Conservation (phyloP, 2,329 filamentous ascomycete genomes). For the Verticillium albo-atrum region DNA sequence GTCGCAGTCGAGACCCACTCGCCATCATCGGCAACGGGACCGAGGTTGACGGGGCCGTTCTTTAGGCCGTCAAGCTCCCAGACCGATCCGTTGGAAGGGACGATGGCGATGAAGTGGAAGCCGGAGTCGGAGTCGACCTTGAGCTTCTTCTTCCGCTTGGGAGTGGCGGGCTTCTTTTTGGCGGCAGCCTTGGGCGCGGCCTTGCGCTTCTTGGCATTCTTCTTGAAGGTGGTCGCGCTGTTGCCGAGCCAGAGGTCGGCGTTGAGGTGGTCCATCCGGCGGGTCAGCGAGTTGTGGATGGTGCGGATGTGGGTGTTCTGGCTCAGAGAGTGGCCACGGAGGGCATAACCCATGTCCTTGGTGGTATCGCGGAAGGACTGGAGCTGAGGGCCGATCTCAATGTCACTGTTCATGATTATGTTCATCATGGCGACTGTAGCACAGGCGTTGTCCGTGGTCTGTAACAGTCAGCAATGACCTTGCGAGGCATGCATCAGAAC, state of each 20-base stretch:
- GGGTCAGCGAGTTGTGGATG: constrained; percentile 83
- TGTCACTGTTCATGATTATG: constrained; percentile 78
- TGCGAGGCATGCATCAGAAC: not conserved
- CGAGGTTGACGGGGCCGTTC: constrained; percentile 62
- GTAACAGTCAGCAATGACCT: not conserved
- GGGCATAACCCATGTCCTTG: constrained; percentile 59
- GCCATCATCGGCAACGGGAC: constrained; percentile 18
- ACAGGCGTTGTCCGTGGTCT: constrained; percentile 81
- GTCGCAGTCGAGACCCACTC: constrained; percentile 66
- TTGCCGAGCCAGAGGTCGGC: constrained; percentile 63
- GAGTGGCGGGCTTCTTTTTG: constrained; percentile 28
- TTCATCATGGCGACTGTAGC: constrained; percentile 91
- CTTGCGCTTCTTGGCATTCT: constrained; percentile 21
- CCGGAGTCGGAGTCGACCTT: constrained; percentile 53
- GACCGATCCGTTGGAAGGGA: constrained; percentile 67
- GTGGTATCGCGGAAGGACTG: constrained; percentile 71
- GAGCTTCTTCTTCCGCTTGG: constrained; percentile 35
- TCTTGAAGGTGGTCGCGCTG: constrained; percentile 39
- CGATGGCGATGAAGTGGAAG: constrained; percentile 87
- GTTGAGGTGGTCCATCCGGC: constrained; percentile 72
- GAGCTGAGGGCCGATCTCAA: constrained; percentile 68
- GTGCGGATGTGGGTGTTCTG: constrained; percentile 71
- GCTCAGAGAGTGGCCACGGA: constrained; percentile 72
- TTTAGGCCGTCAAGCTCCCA: constrained; percentile 91
- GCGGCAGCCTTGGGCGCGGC: constrained; percentile 5